Percentiles rank a stretch among this genome's conserved stretches.
These are phyloP conservation scores for Gynandropsis gynandra DNA, from an alignment of 345 rosid genomes.

Conservation along the genomic window DNA sequence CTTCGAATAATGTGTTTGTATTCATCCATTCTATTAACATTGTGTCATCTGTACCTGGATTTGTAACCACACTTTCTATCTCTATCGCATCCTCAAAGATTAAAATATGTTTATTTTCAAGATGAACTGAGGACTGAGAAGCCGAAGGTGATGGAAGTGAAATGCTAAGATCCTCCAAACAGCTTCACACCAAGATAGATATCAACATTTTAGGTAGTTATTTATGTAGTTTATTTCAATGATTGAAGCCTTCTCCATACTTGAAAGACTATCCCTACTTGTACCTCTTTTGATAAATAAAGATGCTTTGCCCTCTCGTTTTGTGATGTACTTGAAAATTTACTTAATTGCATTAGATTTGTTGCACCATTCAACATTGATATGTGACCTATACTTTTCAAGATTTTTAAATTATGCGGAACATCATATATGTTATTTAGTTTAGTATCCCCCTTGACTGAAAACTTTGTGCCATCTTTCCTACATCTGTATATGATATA, in stretches of 20 bases:
- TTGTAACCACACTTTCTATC: background rate
- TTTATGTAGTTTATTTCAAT: background rate
- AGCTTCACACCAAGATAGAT: conserved; percentile 10
- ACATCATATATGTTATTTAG: background rate
- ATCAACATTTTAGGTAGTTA: background rate
- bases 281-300: background rate
- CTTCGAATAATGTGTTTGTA: background rate
- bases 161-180: background rate
- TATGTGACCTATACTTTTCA: background rate
- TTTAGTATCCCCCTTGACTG: background rate
- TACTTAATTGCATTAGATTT: conserved; percentile 4
- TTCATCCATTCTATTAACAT: conserved; percentile 9
- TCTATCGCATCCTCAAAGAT: fast-evolving
- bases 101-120: background rate
- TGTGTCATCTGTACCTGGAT: no score
- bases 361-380: conserved; percentile 15
- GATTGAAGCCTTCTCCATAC: no score
- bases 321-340: conserved; percentile 1
- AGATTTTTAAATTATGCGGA: no score
- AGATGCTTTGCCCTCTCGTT: background rate
- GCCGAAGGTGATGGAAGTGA: background rate
- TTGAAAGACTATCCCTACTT: no score
- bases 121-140: background rate
- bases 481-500: background rate
- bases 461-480: background rate